phyloP scores from a whole-genome alignment of 139 green algal species.

The Parachlorella kessleri region DNA sequence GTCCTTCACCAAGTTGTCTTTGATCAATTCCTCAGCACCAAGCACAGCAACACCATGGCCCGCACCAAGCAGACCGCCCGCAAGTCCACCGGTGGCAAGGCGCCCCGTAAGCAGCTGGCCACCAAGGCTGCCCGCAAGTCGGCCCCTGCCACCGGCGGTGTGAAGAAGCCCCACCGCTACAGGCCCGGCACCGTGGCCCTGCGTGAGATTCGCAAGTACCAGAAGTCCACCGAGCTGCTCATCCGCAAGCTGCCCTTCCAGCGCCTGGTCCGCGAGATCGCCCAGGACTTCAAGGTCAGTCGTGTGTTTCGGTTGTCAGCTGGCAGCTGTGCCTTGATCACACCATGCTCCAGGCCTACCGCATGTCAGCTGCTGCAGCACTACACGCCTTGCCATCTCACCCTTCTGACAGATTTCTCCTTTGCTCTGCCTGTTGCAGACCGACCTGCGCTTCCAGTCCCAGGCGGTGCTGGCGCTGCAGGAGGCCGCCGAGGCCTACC shows the following conservation, averaged over 20 bases:
- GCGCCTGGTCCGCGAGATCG: slow-evolving; percentile 96
- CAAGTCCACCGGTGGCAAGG: slow-evolving; percentile 89
- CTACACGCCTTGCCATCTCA: no score
- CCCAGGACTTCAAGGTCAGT: slow-evolving; percentile 99
- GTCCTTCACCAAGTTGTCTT: no score
- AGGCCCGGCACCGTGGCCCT: slow-evolving; percentile 88
- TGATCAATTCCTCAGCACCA: no score
- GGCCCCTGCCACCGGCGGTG: slow-evolving; percentile 85
- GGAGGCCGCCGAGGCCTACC: slow-evolving; percentile 95
- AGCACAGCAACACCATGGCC: no score
- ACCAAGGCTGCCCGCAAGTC: slow-evolving; percentile 95
- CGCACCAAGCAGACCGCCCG: slow-evolving; percentile 89
- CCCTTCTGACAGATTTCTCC: no score
- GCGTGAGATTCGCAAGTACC: slow-evolving; percentile 95
- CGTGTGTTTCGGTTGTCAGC: no score
- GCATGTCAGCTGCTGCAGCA: no score
- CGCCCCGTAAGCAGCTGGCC: slow-evolving; percentile 94
- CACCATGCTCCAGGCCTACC: no score
- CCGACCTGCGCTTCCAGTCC: slow-evolving; percentile 96
- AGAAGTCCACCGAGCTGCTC: slow-evolving; percentile 94
- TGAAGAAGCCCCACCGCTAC: slow-evolving; percentile 94
- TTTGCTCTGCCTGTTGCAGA: no score
- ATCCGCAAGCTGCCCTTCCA: slow-evolving; percentile 98
- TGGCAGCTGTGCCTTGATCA: no score
- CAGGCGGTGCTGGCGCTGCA: slow-evolving; percentile 92